Conservation (phyloP, 116 monocot species). For the Zostera marina region DNA sequence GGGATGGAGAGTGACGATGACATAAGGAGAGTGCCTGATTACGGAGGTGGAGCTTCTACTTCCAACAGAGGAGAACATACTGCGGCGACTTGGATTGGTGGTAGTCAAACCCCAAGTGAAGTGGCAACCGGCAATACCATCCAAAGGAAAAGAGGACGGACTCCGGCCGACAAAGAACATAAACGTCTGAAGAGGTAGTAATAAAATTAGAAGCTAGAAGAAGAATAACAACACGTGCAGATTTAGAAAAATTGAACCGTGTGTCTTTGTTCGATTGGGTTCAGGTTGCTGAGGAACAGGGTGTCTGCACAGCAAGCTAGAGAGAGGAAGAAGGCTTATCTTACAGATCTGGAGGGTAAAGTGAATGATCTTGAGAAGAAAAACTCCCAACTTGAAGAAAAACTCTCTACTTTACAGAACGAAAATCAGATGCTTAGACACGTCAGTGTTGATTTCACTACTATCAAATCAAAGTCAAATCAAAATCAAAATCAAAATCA, state of each 20-base stretch:
- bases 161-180: conserved; percentile 81
- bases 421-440: conserved; percentile 96
- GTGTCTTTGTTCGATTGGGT: not conserved
- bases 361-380: conserved; percentile 72
- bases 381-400: conserved; percentile 81
- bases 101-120: conserved; percentile 52
- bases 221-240: not conserved
- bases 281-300: conserved; percentile 81
- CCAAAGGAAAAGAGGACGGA: conserved; percentile 45
- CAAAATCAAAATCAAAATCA: too few species aligned
- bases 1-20: conserved; percentile 74
- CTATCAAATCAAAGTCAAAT: too few species aligned
- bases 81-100: conserved; percentile 4
- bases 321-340: conserved; percentile 89
- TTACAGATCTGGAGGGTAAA: conserved; percentile 62
- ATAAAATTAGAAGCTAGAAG: not conserved
- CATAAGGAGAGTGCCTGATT: conserved; percentile 70
- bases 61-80: conserved; percentile 14
- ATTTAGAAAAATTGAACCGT: not conserved
- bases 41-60: conserved; percentile 17
- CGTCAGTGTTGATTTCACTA: conserved; percentile 10
- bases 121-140: conserved; percentile 13
- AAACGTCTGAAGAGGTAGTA: conserved; percentile 14
- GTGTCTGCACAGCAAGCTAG: conserved; percentile 94
- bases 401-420: conserved; percentile 70